These are phyloP conservation scores for Acanthamoeba culbertsoni DNA, from an alignment of 208 protist species.

Conservation along the genomic window DNA sequence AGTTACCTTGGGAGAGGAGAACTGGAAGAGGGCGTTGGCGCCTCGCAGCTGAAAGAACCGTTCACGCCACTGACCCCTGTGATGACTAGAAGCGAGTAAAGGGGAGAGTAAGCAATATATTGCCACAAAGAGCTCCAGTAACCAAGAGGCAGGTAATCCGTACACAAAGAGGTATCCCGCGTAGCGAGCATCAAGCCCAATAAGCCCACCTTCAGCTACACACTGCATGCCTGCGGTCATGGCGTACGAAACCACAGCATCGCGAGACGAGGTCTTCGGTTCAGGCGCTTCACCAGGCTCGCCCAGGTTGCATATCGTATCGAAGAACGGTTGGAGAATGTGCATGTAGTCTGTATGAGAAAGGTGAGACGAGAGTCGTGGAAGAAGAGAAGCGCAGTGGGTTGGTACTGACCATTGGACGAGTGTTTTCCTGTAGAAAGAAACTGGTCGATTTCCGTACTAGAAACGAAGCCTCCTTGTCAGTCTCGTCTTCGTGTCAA, in stretches of 20 bases:
- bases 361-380: not conserved
- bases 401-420: not conserved
- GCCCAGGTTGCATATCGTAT: not conserved
- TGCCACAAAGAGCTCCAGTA: not conserved
- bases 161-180: not conserved
- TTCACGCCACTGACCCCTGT: not conserved
- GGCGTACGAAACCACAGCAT: not conserved
- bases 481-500: not conserved
- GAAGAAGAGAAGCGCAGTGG: not conserved
- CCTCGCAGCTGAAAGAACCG: slow-evolving; percentile 29
- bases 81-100: not conserved
- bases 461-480: not conserved
- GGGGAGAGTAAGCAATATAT: not conserved
- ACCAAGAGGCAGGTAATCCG: not conserved
- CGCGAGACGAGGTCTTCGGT: slow-evolving; percentile 3
- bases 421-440: not conserved
- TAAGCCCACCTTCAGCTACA: not conserved
- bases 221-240: not conserved
- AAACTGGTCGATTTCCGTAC: not conserved
- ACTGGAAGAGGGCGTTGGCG: slow-evolving; percentile 1
- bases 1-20: not conserved
- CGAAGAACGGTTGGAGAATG: not conserved
- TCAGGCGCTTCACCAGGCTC: not conserved
- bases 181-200: not conserved
- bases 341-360: slow-evolving; percentile 10